These are phyloP conservation scores for Podaxis sp. DNA, from an alignment of 768 basidiomycete genomes.

Conservation along the genomic window DNA sequence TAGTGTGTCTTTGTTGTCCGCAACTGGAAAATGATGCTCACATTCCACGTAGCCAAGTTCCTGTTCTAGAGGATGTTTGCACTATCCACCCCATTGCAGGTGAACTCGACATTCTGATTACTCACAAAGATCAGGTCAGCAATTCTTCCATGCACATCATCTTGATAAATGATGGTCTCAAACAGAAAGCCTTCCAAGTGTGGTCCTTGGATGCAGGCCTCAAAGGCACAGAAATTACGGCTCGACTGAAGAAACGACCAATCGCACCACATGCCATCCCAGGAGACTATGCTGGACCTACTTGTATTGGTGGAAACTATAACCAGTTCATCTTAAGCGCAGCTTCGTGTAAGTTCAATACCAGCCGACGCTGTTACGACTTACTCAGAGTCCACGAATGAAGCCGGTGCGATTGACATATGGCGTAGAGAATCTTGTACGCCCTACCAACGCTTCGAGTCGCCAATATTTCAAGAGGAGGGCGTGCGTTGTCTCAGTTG, in stretches of 20 bases:
- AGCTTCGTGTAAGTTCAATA: conserved; percentile 1
- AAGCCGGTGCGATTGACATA: conserved; percentile 8
- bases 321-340: conserved; percentile 8
- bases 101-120: conserved; percentile 11
- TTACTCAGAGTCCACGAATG: background rate
- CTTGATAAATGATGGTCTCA: background rate
- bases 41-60: background rate
- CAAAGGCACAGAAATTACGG: conserved; percentile 6
- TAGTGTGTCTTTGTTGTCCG: background rate
- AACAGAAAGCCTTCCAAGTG: conserved; percentile 8
- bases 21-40: background rate
- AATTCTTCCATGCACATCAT: no score
- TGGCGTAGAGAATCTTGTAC: conserved; percentile 9
- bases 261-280: background rate
- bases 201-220: conserved; percentile 11
- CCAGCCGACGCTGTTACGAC: background rate
- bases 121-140: conserved; percentile 11
- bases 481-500: conserved; percentile 9
- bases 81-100: background rate
- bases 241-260: conserved; percentile 5
- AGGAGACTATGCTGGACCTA: conserved; percentile 4
- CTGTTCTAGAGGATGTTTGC: conserved; percentile 10
- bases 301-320: conserved; percentile 3
- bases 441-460: conserved; percentile 7
- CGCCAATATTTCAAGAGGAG: background rate